Evolutionary conservation across 2,329 filamentous ascomycete species (phyloP).

Genomic region (Monosporascus sp.): DNA sequence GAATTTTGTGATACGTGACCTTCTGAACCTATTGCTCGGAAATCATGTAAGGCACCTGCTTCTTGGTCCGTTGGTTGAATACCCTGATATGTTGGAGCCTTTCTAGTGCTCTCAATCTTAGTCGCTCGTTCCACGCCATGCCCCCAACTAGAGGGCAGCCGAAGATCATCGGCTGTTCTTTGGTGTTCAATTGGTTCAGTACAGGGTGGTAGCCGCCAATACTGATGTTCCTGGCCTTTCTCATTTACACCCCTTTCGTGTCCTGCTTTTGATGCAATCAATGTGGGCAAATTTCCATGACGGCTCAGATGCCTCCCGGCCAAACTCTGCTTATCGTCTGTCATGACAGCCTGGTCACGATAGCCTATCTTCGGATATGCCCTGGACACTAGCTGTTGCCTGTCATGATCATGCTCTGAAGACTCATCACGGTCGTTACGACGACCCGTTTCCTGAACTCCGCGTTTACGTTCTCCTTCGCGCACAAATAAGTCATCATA

Average conservation of each 20-base stretch:
- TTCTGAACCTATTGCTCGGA: neutral
- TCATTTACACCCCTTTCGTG: too few relatives aligned
- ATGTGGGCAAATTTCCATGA: neutral
- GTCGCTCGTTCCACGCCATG: neutral
- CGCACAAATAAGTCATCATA: conserved; percentile 7
- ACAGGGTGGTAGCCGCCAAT: neutral
- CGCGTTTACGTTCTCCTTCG: neutral
- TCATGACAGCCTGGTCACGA: conserved; percentile 16
- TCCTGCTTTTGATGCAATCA: too few relatives aligned
- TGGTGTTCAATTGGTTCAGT: neutral
- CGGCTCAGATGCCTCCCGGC: neutral
- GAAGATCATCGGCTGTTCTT: neutral
- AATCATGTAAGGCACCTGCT: neutral
- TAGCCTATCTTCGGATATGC: conserved; percentile 4
- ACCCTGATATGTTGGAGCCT: neutral
- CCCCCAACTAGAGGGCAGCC: neutral
- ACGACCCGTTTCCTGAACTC: neutral
- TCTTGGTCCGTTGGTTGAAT: neutral
- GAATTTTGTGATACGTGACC: conserved; percentile 18
- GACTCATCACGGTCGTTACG: neutral
- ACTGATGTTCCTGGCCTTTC: neutral
- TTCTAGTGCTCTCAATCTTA: neutral
- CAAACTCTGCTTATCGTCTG: conserved; percentile 1
- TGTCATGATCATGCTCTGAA: neutral
- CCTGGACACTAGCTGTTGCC: neutral